Percentiles rank a stretch among this genome's conserved stretches.
Evolutionary conservation across 177 flowering plant genomes (phyloP).

Genomic region (Vitis hybrid): DNA sequence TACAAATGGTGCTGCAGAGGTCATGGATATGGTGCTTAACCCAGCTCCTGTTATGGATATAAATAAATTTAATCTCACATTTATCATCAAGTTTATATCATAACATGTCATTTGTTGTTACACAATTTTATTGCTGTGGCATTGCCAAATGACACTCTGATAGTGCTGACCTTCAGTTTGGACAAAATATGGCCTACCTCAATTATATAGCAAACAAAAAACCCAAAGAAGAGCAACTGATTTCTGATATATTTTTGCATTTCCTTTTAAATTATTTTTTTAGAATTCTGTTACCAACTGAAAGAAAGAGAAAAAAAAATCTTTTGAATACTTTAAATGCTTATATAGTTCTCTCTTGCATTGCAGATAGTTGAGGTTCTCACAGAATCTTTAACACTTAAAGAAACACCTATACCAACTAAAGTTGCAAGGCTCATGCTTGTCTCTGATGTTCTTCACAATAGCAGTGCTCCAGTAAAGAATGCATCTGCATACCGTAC

Average conservation of each 20-base stretch:
- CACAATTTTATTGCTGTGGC: too few species aligned
- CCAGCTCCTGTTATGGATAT: neutral
- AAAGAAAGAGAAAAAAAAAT: neutral
- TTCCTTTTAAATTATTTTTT: neutral
- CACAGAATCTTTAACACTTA: constrained; percentile 94
- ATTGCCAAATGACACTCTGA: neutral
- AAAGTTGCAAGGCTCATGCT: constrained; percentile 99
- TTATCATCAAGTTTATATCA: neutral
- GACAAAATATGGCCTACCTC: neutral
- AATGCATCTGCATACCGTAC: constrained; percentile 99
- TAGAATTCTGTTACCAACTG: neutral
- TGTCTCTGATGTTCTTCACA: constrained; percentile 96
- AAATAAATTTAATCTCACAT: neutral
- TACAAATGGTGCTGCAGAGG: too few species aligned
- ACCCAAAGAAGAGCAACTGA: neutral
- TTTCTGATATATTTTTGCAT: neutral
- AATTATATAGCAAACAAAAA: neutral
- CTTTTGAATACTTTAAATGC: neutral
- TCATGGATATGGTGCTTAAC: neutral
- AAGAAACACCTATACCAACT: constrained; percentile 93
- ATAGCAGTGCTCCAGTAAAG: constrained; percentile 98
- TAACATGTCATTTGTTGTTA: too few species aligned
- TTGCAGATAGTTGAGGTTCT: constrained; percentile 95
- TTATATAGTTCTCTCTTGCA: neutral
- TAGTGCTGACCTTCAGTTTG: constrained; percentile 4